Evolutionary conservation across 352 stramenopile species (phyloP).

Genomic region (Globisporangium yorkense): DNA sequence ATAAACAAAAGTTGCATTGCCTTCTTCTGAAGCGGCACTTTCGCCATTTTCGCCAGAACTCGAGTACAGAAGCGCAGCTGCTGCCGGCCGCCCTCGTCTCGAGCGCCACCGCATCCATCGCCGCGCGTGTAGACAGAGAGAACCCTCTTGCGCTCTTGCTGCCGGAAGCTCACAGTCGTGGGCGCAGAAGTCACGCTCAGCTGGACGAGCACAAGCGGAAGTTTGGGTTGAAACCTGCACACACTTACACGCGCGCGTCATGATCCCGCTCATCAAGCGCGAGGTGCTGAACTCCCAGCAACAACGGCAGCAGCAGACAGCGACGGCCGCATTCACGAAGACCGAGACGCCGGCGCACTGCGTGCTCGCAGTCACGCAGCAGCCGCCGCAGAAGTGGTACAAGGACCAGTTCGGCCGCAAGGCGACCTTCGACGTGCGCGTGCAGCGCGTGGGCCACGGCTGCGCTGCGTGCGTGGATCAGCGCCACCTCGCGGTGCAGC

Average conservation of each 20-base stretch:
- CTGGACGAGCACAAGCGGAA: neutral
- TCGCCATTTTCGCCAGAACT: too few relatives aligned
- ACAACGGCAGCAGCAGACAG: neutral
- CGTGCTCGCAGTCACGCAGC: slow-evolving; percentile 43
- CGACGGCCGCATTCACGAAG: neutral
- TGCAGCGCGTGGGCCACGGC: slow-evolving; percentile 22
- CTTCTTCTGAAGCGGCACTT: too few relatives aligned
- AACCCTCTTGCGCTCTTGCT: too few relatives aligned
- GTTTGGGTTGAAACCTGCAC: slow-evolving; percentile 12
- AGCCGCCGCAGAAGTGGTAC: slow-evolving; percentile 66
- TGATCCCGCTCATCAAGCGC: slow-evolving; percentile 13
- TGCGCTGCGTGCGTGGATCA: slow-evolving; percentile 47
- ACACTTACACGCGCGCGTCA: neutral
- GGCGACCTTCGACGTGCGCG: slow-evolving; percentile 53
- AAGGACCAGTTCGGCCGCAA: slow-evolving; percentile 79
- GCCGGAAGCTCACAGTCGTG: too few relatives aligned
- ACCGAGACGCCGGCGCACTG: slow-evolving; percentile 13
- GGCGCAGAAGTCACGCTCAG: neutral
- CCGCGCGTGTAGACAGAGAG: too few relatives aligned
- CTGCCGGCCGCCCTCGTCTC: too few relatives aligned
- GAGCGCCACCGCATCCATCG: too few relatives aligned
- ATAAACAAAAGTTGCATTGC: too few relatives aligned
- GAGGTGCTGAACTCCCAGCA: slow-evolving; percentile 1
- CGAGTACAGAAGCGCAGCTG: too few relatives aligned
- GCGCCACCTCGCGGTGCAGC: slow-evolving; percentile 45